Evolutionary conservation across 2,329 filamentous ascomycete genomes (phyloP).

Genomic region (Emergomyces orientalis): DNA sequence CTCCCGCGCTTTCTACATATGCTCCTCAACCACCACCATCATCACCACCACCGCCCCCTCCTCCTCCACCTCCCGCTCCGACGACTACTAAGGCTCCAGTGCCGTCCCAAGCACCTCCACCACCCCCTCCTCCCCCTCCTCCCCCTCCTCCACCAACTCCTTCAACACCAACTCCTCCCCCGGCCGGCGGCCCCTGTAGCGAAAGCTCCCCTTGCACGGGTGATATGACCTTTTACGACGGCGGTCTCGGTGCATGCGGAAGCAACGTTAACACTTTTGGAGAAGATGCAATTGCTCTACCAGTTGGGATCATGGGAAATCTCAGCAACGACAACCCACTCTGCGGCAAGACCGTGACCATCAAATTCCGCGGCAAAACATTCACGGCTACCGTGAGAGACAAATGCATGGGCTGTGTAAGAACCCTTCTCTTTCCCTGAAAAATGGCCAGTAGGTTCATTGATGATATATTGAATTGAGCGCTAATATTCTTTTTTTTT

Average conservation of each 20-base stretch:
- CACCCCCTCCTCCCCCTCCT: conserved; percentile 6
- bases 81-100: conserved; percentile 11
- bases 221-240: conserved; percentile 64
- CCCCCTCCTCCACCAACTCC: conserved; percentile 6
- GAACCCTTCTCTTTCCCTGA: conserved; percentile 49
- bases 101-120: conserved; percentile 8
- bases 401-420: conserved; percentile 63
- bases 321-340: conserved; percentile 58
- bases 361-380: conserved; percentile 52
- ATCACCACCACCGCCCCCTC: conserved; percentile 11
- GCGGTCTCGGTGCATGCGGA: conserved; percentile 62
- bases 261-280: conserved; percentile 47
- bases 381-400: conserved; percentile 55
- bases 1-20: conserved; percentile 14
- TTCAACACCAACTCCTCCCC: conserved; percentile 8
- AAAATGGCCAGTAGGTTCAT: conserved; percentile 44
- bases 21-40: conserved; percentile 15
- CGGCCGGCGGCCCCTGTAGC: conserved; percentile 21
- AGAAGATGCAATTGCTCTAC: conserved; percentile 61
- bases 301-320: conserved; percentile 53
- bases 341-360: conserved; percentile 60
- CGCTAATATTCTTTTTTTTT: neutral
- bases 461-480: neutral
- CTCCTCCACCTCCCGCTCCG: conserved; percentile 9
- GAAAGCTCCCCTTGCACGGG: conserved; percentile 37